A percentile compares a stretch with the other conserved stretches of the same genome.
Evolutionary conservation across 2,329 filamentous ascomycete genomes (phyloP).

Genomic region (Calonectria henricotiae): DNA sequence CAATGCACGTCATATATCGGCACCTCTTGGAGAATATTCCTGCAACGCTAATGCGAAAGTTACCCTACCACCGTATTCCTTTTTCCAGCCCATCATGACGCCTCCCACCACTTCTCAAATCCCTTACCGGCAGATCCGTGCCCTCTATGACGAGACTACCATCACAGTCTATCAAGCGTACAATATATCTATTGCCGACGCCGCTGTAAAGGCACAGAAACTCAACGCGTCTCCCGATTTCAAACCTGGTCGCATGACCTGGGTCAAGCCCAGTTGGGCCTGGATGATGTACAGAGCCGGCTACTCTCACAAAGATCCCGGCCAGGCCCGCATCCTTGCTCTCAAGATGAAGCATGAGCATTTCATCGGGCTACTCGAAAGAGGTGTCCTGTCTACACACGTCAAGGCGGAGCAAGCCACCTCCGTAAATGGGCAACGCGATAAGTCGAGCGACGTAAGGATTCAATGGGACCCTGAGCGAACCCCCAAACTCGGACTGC

Average conservation of each 20-base stretch:
- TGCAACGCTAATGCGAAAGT: not conserved
- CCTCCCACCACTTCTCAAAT: slow-evolving; percentile 33
- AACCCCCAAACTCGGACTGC: slow-evolving; percentile 61
- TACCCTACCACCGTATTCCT: not conserved
- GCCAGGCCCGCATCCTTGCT: slow-evolving; percentile 72
- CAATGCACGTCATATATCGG: not conserved
- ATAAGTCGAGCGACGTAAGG: slow-evolving; percentile 61
- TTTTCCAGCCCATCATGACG: slow-evolving; percentile 40
- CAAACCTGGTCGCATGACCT: slow-evolving; percentile 72
- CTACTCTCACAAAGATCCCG: slow-evolving; percentile 71
- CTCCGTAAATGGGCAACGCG: slow-evolving; percentile 40
- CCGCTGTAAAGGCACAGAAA: slow-evolving; percentile 68
- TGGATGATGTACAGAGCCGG: slow-evolving; percentile 78
- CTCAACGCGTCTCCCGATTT: slow-evolving; percentile 71
- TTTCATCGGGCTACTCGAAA: slow-evolving; percentile 66
- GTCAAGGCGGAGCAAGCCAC: slow-evolving; percentile 20
- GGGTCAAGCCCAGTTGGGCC: slow-evolving; percentile 76
- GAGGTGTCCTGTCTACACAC: slow-evolving; percentile 56
- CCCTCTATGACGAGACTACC: slow-evolving; percentile 65
- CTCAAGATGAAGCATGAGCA: slow-evolving; percentile 68
- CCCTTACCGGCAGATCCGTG: slow-evolving; percentile 69
- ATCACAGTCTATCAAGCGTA: slow-evolving; percentile 78
- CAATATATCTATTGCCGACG: slow-evolving; percentile 66
- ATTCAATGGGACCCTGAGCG: slow-evolving; percentile 79
- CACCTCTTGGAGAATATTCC: not conserved